phyloP scores from a whole-genome alignment of 2,329 filamentous ascomycete species.

The Diaporthe helianthi region DNA sequence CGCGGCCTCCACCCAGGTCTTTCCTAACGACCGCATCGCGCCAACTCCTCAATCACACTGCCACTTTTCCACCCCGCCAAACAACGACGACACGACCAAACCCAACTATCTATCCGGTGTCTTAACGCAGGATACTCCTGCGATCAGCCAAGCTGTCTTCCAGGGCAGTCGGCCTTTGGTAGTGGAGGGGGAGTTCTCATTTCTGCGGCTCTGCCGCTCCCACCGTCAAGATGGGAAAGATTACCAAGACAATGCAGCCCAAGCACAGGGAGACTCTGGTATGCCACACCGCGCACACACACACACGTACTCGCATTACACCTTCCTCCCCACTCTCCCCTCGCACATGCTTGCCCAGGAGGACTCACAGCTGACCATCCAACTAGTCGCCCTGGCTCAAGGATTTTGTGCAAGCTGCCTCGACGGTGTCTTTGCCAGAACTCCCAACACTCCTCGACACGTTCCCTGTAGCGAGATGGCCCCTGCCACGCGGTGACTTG shows the following conservation, averaged over 20 bases:
- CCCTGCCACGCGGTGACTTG: constrained; percentile 91
- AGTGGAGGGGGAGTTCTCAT: constrained; percentile 64
- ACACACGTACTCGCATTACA: constrained; percentile 33
- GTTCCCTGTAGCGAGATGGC: constrained; percentile 85
- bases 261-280: constrained; percentile 74
- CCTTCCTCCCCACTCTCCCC: constrained; percentile 21
- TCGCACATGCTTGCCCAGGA: neutral
- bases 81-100: constrained; percentile 7
- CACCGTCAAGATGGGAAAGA: constrained; percentile 70
- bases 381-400: constrained; percentile 84
- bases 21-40: constrained; percentile 24
- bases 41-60: constrained; percentile 8
- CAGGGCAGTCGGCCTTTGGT: constrained; percentile 49
- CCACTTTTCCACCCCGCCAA: neutral
- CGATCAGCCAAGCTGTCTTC: constrained; percentile 49
- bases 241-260: constrained; percentile 70
- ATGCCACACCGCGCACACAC: constrained; percentile 44
- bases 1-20: constrained; percentile 29
- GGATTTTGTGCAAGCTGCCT: constrained; percentile 77
- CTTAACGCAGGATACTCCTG: constrained; percentile 43
- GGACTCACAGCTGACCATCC: constrained; percentile 39
- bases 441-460: constrained; percentile 77
- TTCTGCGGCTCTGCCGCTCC: constrained; percentile 66
- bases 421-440: constrained; percentile 73
- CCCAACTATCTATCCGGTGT: neutral